These are phyloP conservation scores for Patellaria atrata DNA, from an alignment of 495 filamentous ascomycete genomes.

Conservation along the genomic window DNA sequence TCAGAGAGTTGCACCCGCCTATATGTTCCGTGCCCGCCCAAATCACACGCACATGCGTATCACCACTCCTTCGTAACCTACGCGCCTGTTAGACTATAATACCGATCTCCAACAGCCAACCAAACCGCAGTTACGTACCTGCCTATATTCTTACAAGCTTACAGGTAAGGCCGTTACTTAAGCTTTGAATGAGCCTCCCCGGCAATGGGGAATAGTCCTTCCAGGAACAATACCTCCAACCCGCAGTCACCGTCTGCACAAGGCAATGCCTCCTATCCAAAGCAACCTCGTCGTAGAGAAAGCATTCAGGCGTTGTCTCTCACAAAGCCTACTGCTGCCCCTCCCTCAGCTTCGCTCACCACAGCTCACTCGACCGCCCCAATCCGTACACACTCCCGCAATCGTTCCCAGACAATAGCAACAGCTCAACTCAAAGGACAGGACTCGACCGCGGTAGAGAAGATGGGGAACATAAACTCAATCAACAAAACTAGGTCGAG, in stretches of 20 bases:
- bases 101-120: too few species aligned
- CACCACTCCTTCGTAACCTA: too few species aligned
- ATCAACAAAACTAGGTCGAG: conserved; percentile 1
- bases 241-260: conserved; percentile 15
- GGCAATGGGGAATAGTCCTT: conserved; percentile 20
- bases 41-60: too few species aligned
- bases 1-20: too few species aligned
- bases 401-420: too few species aligned
- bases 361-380: background rate
- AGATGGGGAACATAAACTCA: conserved; percentile 19
- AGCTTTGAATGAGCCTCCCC: conserved; percentile 1
- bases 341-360: conserved; percentile 17
- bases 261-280: conserved; percentile 1
- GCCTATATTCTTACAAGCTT: conserved; percentile 2
- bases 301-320: conserved; percentile 18
- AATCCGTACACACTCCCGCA: too few species aligned
- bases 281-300: conserved; percentile 23
- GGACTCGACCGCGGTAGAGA: conserved; percentile 2
- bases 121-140: too few species aligned
- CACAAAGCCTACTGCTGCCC: conserved; percentile 23
- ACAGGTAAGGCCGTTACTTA: too few species aligned
- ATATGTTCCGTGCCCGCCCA: too few species aligned
- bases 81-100: too few species aligned
- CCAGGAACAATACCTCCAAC: conserved; percentile 9
- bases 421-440: conserved; percentile 1